phyloP scores from a whole-genome alignment of 805 yeast species.

The Cyberlindnera mrakii region DNA sequence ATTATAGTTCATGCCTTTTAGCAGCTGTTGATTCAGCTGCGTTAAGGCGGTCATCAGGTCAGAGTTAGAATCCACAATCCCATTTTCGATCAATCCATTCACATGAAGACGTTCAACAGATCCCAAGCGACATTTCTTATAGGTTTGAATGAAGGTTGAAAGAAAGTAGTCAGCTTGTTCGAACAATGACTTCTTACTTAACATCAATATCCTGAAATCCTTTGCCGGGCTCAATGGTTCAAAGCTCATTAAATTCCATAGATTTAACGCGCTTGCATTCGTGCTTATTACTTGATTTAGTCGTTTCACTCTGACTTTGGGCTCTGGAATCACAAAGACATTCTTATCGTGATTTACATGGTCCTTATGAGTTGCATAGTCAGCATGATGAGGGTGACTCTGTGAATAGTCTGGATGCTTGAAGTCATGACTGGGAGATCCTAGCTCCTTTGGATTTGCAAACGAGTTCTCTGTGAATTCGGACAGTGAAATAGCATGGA shows the following conservation, averaged over 20 bases:
- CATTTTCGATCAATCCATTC: constrained; percentile 20
- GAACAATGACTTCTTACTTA: constrained; percentile 28
- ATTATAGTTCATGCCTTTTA: constrained; percentile 2
- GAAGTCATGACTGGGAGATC: constrained; percentile 17
- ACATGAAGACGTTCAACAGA: constrained; percentile 25
- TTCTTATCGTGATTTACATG: constrained; percentile 1
- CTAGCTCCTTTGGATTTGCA: background rate
- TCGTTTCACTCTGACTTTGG: constrained; percentile 30
- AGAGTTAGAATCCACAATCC: constrained; percentile 7
- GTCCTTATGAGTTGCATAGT: constrained; percentile 2
- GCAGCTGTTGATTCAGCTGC: constrained; percentile 2
- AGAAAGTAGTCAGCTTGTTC: constrained; percentile 32
- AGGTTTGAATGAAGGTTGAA: constrained; percentile 35
- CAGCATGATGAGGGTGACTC: background rate
- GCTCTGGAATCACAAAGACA: constrained; percentile 30
- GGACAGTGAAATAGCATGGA: constrained; percentile 14
- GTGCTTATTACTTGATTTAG: constrained; percentile 35
- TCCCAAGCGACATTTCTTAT: constrained; percentile 46
- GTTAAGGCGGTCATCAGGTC: background rate
- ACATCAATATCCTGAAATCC: constrained; percentile 44
- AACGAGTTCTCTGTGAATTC: constrained; percentile 14
- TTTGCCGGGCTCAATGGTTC: constrained; percentile 47
- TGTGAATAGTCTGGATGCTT: constrained; percentile 10
- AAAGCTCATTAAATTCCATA: constrained; percentile 55
- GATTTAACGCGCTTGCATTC: constrained; percentile 41